A percentile compares a stretch with the other conserved stretches of the same genome.
Conservation (phyloP, 176 grass and related monocot genomes). For the Cymbopogon citratus region DNA sequence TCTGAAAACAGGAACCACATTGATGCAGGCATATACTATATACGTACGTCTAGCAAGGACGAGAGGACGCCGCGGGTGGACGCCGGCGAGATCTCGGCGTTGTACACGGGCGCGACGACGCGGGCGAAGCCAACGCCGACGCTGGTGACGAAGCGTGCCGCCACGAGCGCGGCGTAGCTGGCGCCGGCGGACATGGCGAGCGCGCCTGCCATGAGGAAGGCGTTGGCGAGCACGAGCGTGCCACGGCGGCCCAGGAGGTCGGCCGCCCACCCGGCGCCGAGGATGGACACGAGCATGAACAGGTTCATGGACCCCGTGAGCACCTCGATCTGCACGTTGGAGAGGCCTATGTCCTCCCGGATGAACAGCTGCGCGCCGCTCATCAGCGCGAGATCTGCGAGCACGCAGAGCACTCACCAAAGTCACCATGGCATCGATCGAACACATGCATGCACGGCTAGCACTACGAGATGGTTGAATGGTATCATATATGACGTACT, state of each 20-base stretch:
- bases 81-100: constrained; percentile 43
- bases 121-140: constrained; percentile 21
- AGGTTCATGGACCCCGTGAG: constrained; percentile 41
- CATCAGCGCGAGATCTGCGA: constrained; percentile 44
- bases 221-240: constrained; percentile 37
- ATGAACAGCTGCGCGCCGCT: constrained; percentile 63
- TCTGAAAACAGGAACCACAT: too few species aligned
- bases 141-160: constrained; percentile 40
- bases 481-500: too few species aligned
- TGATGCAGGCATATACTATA: too few species aligned
- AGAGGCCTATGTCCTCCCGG: constrained; percentile 31
- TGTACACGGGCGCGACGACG: constrained; percentile 39
- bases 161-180: constrained; percentile 33
- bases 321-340: constrained; percentile 36
- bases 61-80: constrained; percentile 30
- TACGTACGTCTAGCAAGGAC: not conserved
- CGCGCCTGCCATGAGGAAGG: constrained; percentile 41
- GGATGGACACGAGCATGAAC: constrained; percentile 32
- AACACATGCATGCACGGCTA: too few species aligned
- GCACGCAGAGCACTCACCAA: too few species aligned
- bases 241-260: constrained; percentile 27
- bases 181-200: constrained; percentile 33
- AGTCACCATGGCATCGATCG: too few species aligned
- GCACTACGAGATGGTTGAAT: too few species aligned
- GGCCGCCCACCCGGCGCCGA: constrained; percentile 41